Conservation (phyloP, 768 basidiomycete species). For the Xanthoconium stramineum region DNA sequence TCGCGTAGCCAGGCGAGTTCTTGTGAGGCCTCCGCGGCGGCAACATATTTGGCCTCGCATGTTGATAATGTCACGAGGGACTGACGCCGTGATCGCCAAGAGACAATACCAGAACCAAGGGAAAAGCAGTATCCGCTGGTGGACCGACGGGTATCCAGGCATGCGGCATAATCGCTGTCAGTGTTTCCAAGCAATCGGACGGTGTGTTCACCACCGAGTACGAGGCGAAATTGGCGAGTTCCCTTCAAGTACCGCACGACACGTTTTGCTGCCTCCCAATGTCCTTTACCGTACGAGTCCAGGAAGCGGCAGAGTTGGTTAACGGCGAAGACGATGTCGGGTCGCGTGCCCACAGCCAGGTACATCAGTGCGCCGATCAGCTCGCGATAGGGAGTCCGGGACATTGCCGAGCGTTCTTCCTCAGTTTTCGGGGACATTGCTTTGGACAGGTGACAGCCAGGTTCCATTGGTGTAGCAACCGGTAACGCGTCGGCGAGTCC, state of each 20-base stretch:
- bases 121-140: neutral
- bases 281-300: conserved; percentile 1
- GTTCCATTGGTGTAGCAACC: too few relatives aligned
- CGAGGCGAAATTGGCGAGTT: too few relatives aligned
- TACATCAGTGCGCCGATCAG: conserved; percentile 29
- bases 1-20: neutral
- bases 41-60: neutral
- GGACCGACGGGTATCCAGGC: neutral
- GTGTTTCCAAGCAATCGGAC: neutral
- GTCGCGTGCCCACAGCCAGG: conserved; percentile 3
- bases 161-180: neutral
- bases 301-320: conserved; percentile 8
- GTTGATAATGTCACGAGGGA: neutral
- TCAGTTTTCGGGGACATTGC: too few relatives aligned
- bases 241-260: too few relatives aligned
- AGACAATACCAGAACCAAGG: neutral
- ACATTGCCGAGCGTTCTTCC: too few relatives aligned
- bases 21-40: neutral
- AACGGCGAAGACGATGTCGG: conserved; percentile 9
- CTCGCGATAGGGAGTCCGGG: conserved; percentile 7
- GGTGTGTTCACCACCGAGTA: too few relatives aligned
- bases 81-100: neutral
- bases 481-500: neutral
- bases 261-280: conserved; percentile 11
- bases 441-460: too few relatives aligned